These are phyloP conservation scores for Sideroxylon spinosum DNA, from an alignment of 179 eudicot genomes.

Conservation along the genomic window DNA sequence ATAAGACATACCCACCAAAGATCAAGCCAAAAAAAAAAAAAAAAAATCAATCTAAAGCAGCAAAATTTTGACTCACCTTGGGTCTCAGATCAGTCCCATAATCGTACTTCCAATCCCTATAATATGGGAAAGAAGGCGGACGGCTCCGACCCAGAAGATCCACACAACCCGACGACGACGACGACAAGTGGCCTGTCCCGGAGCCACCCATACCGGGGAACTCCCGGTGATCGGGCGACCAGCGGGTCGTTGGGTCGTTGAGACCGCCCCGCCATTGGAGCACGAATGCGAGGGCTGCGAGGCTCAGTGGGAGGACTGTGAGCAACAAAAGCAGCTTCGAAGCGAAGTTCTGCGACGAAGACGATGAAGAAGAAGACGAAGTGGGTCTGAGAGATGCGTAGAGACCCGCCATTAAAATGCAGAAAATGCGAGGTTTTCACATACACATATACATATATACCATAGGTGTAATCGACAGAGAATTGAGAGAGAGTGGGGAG, in stretches of 20 bases:
- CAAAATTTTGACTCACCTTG: conserved; percentile 39
- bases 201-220: conserved; percentile 51
- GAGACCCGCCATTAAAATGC: conserved; percentile 56
- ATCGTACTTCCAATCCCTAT: conserved; percentile 44
- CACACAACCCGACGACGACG: conserved; percentile 47
- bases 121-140: conserved; percentile 45
- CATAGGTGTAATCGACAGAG: neutral
- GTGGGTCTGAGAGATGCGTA: conserved; percentile 30
- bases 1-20: conserved; percentile 10
- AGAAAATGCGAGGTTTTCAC: neutral
- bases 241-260: conserved; percentile 51
- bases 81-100: conserved; percentile 36
- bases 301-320: conserved; percentile 54
- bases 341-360: conserved; percentile 31
- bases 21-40: neutral
- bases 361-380: conserved; percentile 23
- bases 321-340: conserved; percentile 50
- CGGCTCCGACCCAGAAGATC: conserved; percentile 41
- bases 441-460: neutral
- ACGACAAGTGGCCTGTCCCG: conserved; percentile 22
- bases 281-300: conserved; percentile 62
- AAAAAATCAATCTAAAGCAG: neutral
- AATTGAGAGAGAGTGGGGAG: too few species aligned
- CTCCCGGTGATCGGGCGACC: conserved; percentile 38
- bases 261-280: conserved; percentile 84